phyloP scores from a whole-genome alignment of 345 rosid species.

The Salix caprea region DNA sequence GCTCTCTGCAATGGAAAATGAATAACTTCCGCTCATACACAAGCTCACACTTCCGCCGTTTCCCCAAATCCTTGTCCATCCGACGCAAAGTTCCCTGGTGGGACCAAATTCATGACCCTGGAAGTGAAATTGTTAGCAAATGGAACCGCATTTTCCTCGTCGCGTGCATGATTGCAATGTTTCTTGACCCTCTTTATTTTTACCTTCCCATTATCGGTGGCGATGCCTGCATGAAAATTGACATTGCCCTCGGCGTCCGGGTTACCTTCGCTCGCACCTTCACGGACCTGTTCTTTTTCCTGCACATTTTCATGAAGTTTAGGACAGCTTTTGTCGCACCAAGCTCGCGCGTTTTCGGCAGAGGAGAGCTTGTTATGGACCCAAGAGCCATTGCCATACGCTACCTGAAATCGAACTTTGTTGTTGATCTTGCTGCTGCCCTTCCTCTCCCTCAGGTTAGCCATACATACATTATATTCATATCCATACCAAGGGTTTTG shows the following conservation, averaged over 20 bases:
- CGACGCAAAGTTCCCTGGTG: constrained; percentile 45
- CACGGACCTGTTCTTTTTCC: constrained; percentile 56
- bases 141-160: constrained; percentile 78
- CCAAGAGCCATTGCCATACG: constrained; percentile 53
- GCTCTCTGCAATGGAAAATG: constrained; percentile 22
- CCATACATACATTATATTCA: neutral
- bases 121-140: constrained; percentile 47
- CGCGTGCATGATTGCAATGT: constrained; percentile 60
- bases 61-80: constrained; percentile 45
- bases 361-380: constrained; percentile 81
- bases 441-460: constrained; percentile 91
- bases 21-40: constrained; percentile 35
- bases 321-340: constrained; percentile 68
- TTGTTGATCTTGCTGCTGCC: constrained; percentile 55
- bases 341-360: constrained; percentile 66
- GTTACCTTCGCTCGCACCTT: constrained; percentile 64
- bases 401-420: constrained; percentile 56
- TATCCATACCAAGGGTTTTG: too few relatives aligned
- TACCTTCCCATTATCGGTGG: constrained; percentile 56
- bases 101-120: constrained; percentile 61
- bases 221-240: constrained; percentile 50
- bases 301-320: constrained; percentile 66
- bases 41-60: constrained; percentile 37
- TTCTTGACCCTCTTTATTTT: constrained; percentile 82
- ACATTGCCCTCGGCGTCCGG: constrained; percentile 41